These are phyloP conservation scores for Epipyxis sp. DNA, from an alignment of 108 stramenopile species.

Conservation along the genomic window DNA sequence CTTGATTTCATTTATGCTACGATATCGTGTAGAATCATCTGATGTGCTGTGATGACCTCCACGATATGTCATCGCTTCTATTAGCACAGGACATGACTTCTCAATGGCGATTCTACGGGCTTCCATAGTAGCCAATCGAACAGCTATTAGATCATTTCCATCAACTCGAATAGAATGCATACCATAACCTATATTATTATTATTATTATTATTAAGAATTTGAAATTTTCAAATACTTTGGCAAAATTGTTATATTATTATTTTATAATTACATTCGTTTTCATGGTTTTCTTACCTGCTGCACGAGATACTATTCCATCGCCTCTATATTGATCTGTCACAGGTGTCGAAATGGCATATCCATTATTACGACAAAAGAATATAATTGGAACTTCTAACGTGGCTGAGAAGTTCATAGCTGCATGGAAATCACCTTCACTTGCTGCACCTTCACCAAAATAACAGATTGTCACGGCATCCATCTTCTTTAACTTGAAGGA, in stretches of 20 bases:
- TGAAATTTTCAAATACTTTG: too few species aligned
- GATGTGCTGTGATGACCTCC: constrained; percentile 93
- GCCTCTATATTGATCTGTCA: constrained; percentile 86
- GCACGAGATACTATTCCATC: constrained; percentile 90
- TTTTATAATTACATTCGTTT: too few species aligned
- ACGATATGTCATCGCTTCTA: constrained; percentile 97
- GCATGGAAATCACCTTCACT: constrained; percentile 94
- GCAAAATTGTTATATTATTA: too few species aligned
- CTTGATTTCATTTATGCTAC: constrained; percentile 70
- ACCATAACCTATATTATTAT: constrained; percentile 85
- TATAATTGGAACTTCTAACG: constrained; percentile 77
- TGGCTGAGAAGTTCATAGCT: constrained; percentile 88
- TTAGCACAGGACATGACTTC: constrained; percentile 74
- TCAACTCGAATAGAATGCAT: constrained; percentile 95
- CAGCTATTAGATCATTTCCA: constrained; percentile 93
- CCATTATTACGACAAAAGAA: constrained; percentile 98
- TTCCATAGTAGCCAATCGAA: constrained; percentile 73
- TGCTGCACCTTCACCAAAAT: constrained; percentile 95
- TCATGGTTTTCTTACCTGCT: too few species aligned
- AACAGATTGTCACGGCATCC: constrained; percentile 56
- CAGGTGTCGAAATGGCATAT: constrained; percentile 92
- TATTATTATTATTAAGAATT: too few species aligned
- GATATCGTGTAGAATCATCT: constrained; percentile 88
- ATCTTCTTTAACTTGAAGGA: constrained; percentile 68
- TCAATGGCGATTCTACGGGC: constrained; percentile 64